Evolutionary conservation across 2,329 filamentous ascomycete species (phyloP), one percentile per base, ranked within the genome.

Genomic region (Verticillium isaacii): DNA sequence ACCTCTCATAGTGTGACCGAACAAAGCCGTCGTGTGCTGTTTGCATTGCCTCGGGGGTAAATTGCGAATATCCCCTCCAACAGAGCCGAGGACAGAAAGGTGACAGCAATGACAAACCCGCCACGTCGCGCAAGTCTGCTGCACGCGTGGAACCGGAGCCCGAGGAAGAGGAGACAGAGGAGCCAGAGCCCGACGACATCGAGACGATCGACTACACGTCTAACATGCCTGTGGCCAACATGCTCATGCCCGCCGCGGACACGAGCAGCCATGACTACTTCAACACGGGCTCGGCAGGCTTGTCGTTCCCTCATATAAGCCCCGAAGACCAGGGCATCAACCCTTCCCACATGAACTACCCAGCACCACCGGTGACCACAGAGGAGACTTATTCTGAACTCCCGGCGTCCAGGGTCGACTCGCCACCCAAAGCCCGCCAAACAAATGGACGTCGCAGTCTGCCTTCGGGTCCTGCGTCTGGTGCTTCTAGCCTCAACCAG

Each of bases 41-140:
- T 41, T 82, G 80, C 32, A 60, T 71, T 25, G 64, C 67, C 7
- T 61, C 67, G 5, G 72, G 72, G 0, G 61, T 68, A 5, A 62
- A 64, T 8, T 82, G 80, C 63, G 69, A 76, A 57, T 82, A 80
- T 64, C 70, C 77, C 25, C 66, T 71, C n/a, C 68, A 70, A 14
- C 74, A 70, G 45, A 63, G 61, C 39, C 64, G 65, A 37, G 61
- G 36, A 4, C 29, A 67, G 60, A 69, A 68, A n/a, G 32, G 23
- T 17, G 59, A 52, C 8, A 23, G 11, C 3, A 23, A 19, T 8
- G 45, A 14, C 8, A 52, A 52, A 5, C 19, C 45, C 5, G 11
- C n/a, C n/a, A 52, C 23, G 45, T 14, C 58, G 34, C 37, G 7
- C 67, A 61, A 69, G 59, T 65, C 70, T 17, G 61, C 62, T 9